Percentiles rank a stretch among this genome's conserved stretches.
These are phyloP conservation scores for Balakata baccata DNA, from an alignment of 345 rosid species.

Conservation along the genomic window DNA sequence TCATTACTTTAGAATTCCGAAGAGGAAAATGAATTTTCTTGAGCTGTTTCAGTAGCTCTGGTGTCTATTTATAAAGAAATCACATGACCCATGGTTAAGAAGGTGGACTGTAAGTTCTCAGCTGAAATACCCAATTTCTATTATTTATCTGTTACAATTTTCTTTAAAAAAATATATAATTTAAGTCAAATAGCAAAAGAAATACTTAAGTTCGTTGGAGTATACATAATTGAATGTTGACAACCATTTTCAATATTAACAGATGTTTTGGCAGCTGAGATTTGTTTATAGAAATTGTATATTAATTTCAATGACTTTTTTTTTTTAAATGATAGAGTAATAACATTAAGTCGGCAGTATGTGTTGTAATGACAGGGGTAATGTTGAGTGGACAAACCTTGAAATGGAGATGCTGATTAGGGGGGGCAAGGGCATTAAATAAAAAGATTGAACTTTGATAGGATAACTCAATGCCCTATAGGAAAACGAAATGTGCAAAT, in stretches of 20 bases:
- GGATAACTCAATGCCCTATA: not conserved
- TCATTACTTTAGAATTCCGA: constrained; percentile 19
- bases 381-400: not conserved
- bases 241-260: not conserved
- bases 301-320: not conserved
- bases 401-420: not conserved
- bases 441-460: not conserved
- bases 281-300: not conserved
- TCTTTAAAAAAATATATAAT: no score
- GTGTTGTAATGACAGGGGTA: no score
- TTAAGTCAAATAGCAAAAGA: not conserved
- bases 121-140: not conserved
- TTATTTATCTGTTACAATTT: not conserved
- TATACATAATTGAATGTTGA: not conserved
- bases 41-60: not conserved
- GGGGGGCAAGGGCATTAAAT: constrained; percentile 11
- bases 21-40: not conserved
- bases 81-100: not conserved
- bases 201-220: not conserved
- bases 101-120: not conserved
- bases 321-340: no score
- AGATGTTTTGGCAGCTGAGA: not conserved
- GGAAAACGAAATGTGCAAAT: constrained; percentile 7
- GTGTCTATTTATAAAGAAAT: constrained; percentile 11
- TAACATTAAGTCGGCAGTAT: no score